Evolutionary conservation across 345 rosid genomes (phyloP).

Genomic region (Cardamine chenopodiifolia): DNA sequence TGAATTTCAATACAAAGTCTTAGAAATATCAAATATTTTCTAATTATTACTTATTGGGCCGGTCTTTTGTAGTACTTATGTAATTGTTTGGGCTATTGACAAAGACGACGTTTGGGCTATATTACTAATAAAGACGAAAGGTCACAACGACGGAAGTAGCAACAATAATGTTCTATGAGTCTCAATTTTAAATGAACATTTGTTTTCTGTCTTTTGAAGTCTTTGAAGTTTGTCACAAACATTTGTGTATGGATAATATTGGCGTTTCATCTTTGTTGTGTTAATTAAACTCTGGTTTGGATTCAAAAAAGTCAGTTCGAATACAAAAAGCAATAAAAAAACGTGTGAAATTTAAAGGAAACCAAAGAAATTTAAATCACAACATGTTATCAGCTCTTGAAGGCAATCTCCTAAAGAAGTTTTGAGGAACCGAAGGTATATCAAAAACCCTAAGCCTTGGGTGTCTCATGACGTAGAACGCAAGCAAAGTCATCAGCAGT

Average conservation of each 20-base stretch:
- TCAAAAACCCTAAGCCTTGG: slow-evolving; percentile 39
- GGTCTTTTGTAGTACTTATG: not conserved
- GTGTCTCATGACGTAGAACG: slow-evolving; percentile 40
- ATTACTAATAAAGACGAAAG: not conserved
- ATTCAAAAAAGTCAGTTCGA: too few species aligned
- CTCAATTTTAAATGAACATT: too few species aligned
- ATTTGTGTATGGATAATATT: too few species aligned
- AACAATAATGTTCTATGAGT: too few species aligned
- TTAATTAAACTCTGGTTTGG: too few species aligned
- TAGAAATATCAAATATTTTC: not conserved
- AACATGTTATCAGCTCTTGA: slow-evolving; percentile 41
- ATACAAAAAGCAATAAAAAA: too few species aligned
- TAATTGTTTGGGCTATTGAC: not conserved
- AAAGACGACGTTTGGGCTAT: not conserved
- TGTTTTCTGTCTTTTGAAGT: too few species aligned
- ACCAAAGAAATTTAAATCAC: not conserved
- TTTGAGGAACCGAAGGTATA: slow-evolving; percentile 36
- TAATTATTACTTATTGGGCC: not conserved
- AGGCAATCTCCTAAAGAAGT: slow-evolving; percentile 41
- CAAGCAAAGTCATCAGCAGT: slow-evolving; percentile 25
- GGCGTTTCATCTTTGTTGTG: too few species aligned
- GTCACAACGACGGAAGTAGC: too few species aligned
- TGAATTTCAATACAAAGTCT: rapidly evolving
- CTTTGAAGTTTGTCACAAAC: too few species aligned
- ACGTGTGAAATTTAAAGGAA: too few species aligned